Conservation (phyloP, 768 basidiomycete genomes). For the Lactifluus volemus region DNA sequence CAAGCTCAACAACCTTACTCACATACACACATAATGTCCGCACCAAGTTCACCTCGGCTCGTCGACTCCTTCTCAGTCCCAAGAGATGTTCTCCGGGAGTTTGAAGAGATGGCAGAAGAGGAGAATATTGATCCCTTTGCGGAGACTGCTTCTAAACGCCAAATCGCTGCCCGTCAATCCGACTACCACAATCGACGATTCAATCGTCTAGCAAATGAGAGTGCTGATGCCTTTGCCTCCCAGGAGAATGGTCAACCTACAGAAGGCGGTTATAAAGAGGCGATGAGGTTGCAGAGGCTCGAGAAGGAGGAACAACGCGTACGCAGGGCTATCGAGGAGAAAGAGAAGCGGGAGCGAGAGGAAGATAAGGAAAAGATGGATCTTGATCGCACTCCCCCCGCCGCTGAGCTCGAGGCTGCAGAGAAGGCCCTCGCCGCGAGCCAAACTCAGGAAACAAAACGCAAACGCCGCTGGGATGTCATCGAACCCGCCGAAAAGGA, state of each 20-base stretch:
- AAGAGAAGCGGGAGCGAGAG: constrained; percentile 70
- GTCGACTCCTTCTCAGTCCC: constrained; percentile 90
- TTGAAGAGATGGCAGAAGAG: constrained; percentile 87
- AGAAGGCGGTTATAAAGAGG: constrained; percentile 91
- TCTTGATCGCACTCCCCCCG: constrained; percentile 86
- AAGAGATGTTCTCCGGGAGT: constrained; percentile 90
- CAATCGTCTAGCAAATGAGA: constrained; percentile 71
- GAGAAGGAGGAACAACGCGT: constrained; percentile 92
- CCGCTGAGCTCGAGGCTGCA: constrained; percentile 67
- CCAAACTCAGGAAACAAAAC: constrained; percentile 40
- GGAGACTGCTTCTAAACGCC: constrained; percentile 86
- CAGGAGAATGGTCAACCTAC: constrained; percentile 56
- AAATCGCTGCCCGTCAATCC: constrained; percentile 87
- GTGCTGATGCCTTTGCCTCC: constrained; percentile 68
- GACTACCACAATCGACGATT: constrained; percentile 95
- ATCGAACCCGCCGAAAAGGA: constrained; percentile 52
- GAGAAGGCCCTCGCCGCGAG: constrained; percentile 55
- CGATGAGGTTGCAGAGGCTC: constrained; percentile 83
- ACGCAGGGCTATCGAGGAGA: constrained; percentile 77
- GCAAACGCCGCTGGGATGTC: constrained; percentile 80
- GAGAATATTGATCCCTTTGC: constrained; percentile 89
- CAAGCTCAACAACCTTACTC: too few species aligned
- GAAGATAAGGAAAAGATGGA: constrained; percentile 72
- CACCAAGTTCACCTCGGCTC: constrained; percentile 41
- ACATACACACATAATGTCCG: constrained; percentile 22